Evolutionary conservation across 208 protist genomes (phyloP).

Genomic region (Tetramitus jugosus): DNA sequence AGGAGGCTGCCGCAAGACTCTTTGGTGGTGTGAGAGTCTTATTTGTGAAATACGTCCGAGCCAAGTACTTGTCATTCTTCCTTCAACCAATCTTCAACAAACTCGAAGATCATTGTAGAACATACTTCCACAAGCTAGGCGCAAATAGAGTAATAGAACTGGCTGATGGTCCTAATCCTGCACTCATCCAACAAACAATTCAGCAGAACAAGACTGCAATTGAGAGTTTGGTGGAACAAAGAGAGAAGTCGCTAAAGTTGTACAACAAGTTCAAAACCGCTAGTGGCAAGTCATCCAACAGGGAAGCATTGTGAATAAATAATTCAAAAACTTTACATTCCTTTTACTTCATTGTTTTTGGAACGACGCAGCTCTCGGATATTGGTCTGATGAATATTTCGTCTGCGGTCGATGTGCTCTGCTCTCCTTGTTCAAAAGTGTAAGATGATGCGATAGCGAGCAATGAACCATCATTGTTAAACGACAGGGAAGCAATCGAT

Average conservation of each 20-base stretch:
- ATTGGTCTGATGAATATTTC: no score
- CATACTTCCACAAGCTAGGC: not conserved
- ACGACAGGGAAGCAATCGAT: slow-evolving; percentile 41
- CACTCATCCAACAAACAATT: no score
- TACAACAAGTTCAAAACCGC: not conserved
- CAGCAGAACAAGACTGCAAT: no score
- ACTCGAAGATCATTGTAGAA: not conserved
- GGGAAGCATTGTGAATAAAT: no score
- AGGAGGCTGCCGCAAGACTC: slow-evolving; percentile 35
- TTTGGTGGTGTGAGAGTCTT: slow-evolving; percentile 47
- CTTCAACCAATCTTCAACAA: slow-evolving; percentile 39
- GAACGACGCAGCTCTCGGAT: no score
- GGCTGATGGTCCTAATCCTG: not conserved
- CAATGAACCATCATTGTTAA: slow-evolving; percentile 40
- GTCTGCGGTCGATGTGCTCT: not conserved
- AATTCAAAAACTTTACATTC: no score
- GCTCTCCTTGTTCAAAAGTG: slow-evolving; percentile 55
- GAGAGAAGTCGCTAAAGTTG: not conserved
- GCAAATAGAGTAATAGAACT: not conserved
- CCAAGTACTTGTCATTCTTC: slow-evolving; percentile 53
- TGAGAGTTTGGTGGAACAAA: not conserved
- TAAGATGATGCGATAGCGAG: slow-evolving; percentile 59
- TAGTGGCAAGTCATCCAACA: no score
- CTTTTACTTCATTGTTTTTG: no score
- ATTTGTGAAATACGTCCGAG: slow-evolving; percentile 47